Evolutionary conservation across 768 basidiomycete species (phyloP), one percentile per base, ranked within the genome.

Genomic region (Auriculariales sp.): DNA sequence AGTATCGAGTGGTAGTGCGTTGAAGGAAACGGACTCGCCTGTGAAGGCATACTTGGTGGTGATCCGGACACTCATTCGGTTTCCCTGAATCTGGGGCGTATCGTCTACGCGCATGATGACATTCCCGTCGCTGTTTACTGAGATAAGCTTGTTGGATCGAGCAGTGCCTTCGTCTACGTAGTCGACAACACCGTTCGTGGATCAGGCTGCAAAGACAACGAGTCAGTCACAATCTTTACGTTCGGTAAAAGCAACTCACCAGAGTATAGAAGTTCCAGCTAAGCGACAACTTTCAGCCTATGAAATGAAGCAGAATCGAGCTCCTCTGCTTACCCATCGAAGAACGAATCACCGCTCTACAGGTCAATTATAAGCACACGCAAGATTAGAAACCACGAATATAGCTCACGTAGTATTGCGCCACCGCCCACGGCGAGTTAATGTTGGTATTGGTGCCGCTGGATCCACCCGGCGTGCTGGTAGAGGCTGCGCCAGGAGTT

Each of bases 21-120:
- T n/a, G n/a, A 36, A 22, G 35, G 35, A 22, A 36, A n/a, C 35
- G 35, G n/a, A 48, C 53, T 34, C 47, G 6, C 77, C 77, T 29
- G 74, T 83, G 58, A 76, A 83, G 2, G 67, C 63, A 47, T 67
- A 62, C 27, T 78, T 60, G 0, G 82, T 78, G 45, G 77, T 79
- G 55, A 97, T 83, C 54, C 92, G 80, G 32, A 94, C 73, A 55
- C 83, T 82, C 62, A 78, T 72, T 52, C 92, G 77, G 49, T 73
- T 82, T 33, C 62, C 74, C n/a, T 72, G 58, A 28, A 92, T 82
- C 15, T 65, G 72, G 9, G 77, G 71, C 3, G 89, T 93, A 4
- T 86, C 92, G 60, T 94, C 89, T 24, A 94, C 81, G 29, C 77
- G 70, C 90, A 97, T 93, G 50, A 95, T 64, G 15, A 83, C 87